Evolutionary conservation across 768 basidiomycete genomes (phyloP), one percentile per base, ranked within the genome.

Genomic region (Pulveroboletus frians): DNA sequence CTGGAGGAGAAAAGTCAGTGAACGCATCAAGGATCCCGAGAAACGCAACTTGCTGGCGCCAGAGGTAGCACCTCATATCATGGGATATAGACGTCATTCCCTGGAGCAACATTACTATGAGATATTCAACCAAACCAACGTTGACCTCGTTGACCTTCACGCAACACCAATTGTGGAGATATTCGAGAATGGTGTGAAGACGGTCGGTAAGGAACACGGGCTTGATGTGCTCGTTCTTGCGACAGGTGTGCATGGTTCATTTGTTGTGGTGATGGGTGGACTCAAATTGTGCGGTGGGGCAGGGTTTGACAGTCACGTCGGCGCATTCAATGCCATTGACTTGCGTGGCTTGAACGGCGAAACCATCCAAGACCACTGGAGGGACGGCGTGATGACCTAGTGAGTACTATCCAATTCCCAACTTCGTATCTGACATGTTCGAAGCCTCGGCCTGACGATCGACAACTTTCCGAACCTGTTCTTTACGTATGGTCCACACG

Each of bases 301-400:
- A 59, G 57, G 57, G 0, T 58, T 58, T 18, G 56, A 58, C 26
- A 8, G 7, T 14, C 45, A 47, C 10, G 34, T 43, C 2, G 52
- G 56, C 9, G 39, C 15, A 2, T 49, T 57, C 45, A 39, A 32
- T 0, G 46, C 39, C 1, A 51, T 54, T 8, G 57, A 58, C 2
- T 10, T 58, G n/a, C 49, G 56, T 2, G 57, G 57, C 4, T 7
- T 58, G 26, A 35, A 46, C 8, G 52, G 44, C 9, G 17, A 49
- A 39, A 51, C 55, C 0, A 47, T 56, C n/a, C 55, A 47, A 26
- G 54, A 56, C 3, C 56, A 54, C 34, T 58, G 56, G 55, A 48
- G 40, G 21, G 37, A 54, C 13, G 52, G 51, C 2, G 49, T 50
- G 39, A 47, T 2, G 18, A 57, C 56, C 15, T 57, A 58, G 55